Conservation (phyloP, 2,329 filamentous ascomycete species). For the Verticillium dahliae region DNA sequence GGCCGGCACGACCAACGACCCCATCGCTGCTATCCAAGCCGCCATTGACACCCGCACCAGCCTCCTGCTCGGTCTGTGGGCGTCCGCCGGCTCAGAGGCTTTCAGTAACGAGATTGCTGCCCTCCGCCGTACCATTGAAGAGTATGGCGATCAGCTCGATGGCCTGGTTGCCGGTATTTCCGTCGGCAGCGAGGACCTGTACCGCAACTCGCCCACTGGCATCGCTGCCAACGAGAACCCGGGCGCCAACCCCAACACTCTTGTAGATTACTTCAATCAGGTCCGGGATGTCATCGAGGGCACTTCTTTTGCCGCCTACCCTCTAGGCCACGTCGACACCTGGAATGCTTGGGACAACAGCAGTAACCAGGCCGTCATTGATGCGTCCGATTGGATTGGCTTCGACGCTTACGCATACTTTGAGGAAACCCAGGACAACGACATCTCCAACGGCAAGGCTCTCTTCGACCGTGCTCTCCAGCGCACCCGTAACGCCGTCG, state of each 20-base stretch:
- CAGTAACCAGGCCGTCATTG: constrained; percentile 64
- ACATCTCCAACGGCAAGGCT: constrained; percentile 53
- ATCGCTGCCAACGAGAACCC: constrained; percentile 54
- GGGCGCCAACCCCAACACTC: constrained; percentile 54
- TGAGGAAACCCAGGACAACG: constrained; percentile 62
- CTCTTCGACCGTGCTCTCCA: constrained; percentile 65
- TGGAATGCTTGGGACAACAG: constrained; percentile 75
- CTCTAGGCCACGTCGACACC: constrained; percentile 82
- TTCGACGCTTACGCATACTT: constrained; percentile 85
- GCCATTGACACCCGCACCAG: constrained; percentile 74
- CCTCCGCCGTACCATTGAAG: constrained; percentile 59
- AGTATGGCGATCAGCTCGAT: constrained; percentile 62
- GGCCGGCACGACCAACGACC: constrained; percentile 55
- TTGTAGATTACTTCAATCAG: constrained; percentile 65
- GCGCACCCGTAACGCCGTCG: constrained; percentile 49
- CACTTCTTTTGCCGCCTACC: constrained; percentile 49
- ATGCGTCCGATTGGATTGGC: constrained; percentile 70
- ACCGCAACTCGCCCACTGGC: constrained; percentile 69
- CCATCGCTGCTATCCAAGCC: constrained; percentile 71
- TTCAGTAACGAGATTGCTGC: constrained; percentile 71
- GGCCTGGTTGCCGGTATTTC: constrained; percentile 73
- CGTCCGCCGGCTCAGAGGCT: constrained; percentile 55
- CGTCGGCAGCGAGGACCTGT: constrained; percentile 80
- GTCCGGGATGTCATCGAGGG: constrained; percentile 57
- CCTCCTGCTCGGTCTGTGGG: constrained; percentile 80